Conservation (phyloP, 2,329 filamentous ascomycete species). For the Rosellinia necatrix region DNA sequence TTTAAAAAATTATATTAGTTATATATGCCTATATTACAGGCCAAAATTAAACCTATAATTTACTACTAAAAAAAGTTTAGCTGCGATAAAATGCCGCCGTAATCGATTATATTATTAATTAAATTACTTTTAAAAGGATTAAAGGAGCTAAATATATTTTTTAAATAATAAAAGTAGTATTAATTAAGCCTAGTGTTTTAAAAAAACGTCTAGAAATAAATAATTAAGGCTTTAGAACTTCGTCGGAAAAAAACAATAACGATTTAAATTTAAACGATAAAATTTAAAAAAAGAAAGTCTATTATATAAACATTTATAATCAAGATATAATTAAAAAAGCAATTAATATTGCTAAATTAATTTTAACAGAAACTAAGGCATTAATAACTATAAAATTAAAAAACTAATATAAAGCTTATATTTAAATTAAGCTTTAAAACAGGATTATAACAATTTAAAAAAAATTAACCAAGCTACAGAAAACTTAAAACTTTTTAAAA, state of each 20-base stretch:
- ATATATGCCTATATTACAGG: neutral
- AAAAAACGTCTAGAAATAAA: neutral
- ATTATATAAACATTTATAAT: too few species aligned
- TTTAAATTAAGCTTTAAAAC: neutral
- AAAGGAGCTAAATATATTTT: neutral
- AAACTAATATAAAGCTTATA: neutral
- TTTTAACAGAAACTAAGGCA: too few species aligned
- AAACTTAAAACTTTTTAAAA: too few species aligned
- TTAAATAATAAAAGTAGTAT: neutral
- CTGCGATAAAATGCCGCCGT: neutral
- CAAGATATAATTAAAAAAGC: neutral
- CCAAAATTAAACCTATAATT: neutral
- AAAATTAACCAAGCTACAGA: too few species aligned
- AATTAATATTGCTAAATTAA: neutral
- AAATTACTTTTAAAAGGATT: neutral
- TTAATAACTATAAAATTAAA: neutral
- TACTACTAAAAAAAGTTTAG: neutral
- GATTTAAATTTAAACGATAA: neutral
- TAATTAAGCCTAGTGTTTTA: neutral
- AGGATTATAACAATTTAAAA: neutral
- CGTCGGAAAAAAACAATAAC: neutral
- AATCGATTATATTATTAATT: neutral
- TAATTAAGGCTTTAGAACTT: neutral
- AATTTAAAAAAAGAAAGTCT: neutral
- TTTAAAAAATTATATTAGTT: neutral